Evolutionary conservation across 148 eudicot genomes (phyloP).

Genomic region (Amaranthus cruentus): DNA sequence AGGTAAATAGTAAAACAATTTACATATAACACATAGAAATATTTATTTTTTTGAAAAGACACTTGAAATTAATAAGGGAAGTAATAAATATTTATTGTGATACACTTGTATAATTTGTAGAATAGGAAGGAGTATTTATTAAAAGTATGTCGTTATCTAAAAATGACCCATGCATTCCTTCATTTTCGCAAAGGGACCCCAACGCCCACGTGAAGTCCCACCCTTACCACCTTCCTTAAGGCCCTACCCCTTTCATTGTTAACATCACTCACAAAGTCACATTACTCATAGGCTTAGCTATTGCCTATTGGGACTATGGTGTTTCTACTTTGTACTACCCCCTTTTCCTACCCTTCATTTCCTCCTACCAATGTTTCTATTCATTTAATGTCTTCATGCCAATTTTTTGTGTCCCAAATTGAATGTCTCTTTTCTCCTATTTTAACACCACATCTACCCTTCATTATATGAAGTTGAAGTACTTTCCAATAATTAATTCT

Average conservation of each 20-base stretch:
- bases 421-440: no score
- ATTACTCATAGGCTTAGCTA: no score
- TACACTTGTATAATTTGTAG: no score
- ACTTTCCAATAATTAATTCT: no score
- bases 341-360: background rate
- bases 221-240: background rate
- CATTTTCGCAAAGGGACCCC: constrained; percentile 6
- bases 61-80: background rate
- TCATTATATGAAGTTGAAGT: no score
- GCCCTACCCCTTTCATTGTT: constrained; percentile 3
- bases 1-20: no score
- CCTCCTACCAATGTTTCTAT: background rate
- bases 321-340: background rate
- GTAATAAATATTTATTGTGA: background rate
- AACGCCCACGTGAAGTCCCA: constrained; percentile 26
- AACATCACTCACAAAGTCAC: background rate
- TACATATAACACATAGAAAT: no score
- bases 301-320: background rate
- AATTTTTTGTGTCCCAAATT: no score
- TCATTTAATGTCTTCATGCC: background rate
- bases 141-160: background rate
- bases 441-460: no score
- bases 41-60: background rate
- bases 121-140: no score
- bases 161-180: background rate